These are phyloP conservation scores for Prunus mira DNA, from an alignment of 306 rosid genomes.

Conservation along the genomic window DNA sequence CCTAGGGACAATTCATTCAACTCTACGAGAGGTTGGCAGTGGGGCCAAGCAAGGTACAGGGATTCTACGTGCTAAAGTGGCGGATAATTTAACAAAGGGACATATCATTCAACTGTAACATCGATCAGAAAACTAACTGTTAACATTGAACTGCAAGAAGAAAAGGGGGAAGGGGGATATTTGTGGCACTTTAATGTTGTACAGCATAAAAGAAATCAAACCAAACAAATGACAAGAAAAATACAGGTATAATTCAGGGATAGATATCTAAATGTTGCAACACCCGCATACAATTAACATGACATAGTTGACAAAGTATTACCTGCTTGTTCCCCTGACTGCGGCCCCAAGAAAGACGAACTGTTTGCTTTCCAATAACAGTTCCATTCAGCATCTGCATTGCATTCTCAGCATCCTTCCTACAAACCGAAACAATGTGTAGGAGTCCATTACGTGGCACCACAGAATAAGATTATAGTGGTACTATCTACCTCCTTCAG, in stretches of 20 bases:
- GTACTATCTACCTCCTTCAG: not conserved
- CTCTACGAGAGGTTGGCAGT: not conserved
- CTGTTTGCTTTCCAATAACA: constrained; percentile 89
- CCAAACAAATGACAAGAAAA: not conserved
- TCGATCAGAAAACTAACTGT: too few relatives aligned
- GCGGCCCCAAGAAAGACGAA: constrained; percentile 99
- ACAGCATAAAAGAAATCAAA: not conserved
- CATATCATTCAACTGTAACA: too few relatives aligned
- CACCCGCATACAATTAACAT: not conserved
- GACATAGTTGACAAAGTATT: not conserved
- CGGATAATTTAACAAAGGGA: not conserved
- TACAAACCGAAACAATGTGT: constrained; percentile 33
- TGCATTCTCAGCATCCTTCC: constrained; percentile 98
- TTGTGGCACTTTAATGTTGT: not conserved
- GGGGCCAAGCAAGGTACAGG: not conserved
- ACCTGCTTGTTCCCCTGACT: constrained; percentile 95
- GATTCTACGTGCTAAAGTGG: not conserved
- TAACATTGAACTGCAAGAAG: not conserved
- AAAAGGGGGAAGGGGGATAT: not conserved
- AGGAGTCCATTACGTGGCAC: not conserved
- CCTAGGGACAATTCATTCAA: not conserved
- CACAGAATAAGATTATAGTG: not conserved
- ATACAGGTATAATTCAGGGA: not conserved
- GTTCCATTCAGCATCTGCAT: constrained; percentile 80
- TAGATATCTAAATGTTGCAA: not conserved